A percentile compares a stretch with the other conserved stretches of the same genome.
Conservation (phyloP, 352 stramenopile genomes). For the Bremia lactucae region DNA sequence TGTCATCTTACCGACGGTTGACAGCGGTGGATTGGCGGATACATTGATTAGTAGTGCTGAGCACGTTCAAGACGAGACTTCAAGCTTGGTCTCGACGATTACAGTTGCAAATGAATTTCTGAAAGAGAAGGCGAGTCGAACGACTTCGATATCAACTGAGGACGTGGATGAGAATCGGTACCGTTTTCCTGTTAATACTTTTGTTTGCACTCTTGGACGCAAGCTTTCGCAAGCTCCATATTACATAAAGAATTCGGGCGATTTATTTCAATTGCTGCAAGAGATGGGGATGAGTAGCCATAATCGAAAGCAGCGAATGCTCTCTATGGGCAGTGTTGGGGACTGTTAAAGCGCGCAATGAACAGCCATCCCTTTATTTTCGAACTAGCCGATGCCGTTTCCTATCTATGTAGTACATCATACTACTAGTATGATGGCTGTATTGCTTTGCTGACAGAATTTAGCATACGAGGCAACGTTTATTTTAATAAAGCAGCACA, state of each 20-base stretch:
- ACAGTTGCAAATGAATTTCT: slow-evolving; percentile 8
- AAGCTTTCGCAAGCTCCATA: slow-evolving; percentile 80
- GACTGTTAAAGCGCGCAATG: slow-evolving; percentile 8
- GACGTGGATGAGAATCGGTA: slow-evolving; percentile 44
- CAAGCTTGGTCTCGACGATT: slow-evolving; percentile 5
- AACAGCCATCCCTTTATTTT: slow-evolving; percentile 43
- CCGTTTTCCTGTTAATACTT: slow-evolving; percentile 74
- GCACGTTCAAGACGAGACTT: slow-evolving; percentile 5
- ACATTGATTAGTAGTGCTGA: background rate
- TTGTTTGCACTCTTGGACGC: slow-evolving; percentile 72
- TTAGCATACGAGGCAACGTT: slow-evolving; percentile 9
- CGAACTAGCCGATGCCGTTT: slow-evolving; percentile 65
- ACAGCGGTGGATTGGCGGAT: background rate
- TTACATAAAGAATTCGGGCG: slow-evolving; percentile 81
- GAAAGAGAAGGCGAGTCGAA: slow-evolving; percentile 10
- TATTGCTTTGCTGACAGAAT: slow-evolving; percentile 51
- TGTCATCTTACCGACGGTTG: background rate
- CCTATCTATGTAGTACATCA: too few species aligned
- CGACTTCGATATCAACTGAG: slow-evolving; percentile 24
- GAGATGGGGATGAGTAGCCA: slow-evolving; percentile 81
- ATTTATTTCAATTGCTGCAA: slow-evolving; percentile 75
- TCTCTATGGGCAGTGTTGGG: slow-evolving; percentile 33
- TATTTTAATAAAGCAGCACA: slow-evolving; percentile 10
- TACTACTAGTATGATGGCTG: slow-evolving; percentile 49
- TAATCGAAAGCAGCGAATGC: slow-evolving; percentile 56